These are phyloP conservation scores for Huiozyma naganishii DNA, from an alignment of 805 yeast species.

Conservation along the genomic window DNA sequence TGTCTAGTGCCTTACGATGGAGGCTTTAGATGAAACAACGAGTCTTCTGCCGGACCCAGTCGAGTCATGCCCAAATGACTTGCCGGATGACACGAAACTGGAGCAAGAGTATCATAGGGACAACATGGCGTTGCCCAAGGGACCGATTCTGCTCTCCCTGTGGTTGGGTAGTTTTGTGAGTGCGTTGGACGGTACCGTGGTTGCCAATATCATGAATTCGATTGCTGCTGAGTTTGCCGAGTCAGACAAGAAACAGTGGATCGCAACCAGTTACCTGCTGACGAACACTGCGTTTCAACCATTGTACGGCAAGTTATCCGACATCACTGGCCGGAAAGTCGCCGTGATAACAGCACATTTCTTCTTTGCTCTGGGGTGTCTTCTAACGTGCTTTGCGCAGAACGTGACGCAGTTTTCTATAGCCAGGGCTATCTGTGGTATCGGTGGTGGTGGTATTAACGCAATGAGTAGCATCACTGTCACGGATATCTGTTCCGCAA, in stretches of 20 bases:
- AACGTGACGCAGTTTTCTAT: conserved; percentile 32
- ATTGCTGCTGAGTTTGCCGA: conserved; percentile 40
- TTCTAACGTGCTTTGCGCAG: conserved; percentile 30
- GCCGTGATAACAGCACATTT: conserved; percentile 33
- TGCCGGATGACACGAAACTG: conserved; percentile 3
- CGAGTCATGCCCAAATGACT: background rate
- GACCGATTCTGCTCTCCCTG: conserved; percentile 28
- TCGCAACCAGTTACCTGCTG: conserved; percentile 51
- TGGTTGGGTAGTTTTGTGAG: conserved; percentile 40
- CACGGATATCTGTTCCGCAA: conserved; percentile 63
- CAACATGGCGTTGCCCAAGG: conserved; percentile 20
- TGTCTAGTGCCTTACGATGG: conserved; percentile 4
- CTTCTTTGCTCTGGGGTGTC: conserved; percentile 37
- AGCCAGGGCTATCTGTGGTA: conserved; percentile 67
- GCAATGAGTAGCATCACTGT: conserved; percentile 65
- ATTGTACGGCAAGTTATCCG: conserved; percentile 49
- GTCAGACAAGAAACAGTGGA: conserved; percentile 46
- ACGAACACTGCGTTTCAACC: conserved; percentile 64
- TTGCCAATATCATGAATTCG: conserved; percentile 38
- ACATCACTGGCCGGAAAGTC: conserved; percentile 41
- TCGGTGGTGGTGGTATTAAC: conserved; percentile 86
- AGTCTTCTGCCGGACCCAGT: conserved; percentile 6
- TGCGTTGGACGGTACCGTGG: conserved; percentile 38
- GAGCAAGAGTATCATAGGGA: conserved; percentile 20
- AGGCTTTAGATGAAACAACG: conserved; percentile 13